A percentile compares a stretch with the other conserved stretches of the same genome.
Evolutionary conservation across 495 filamentous ascomycete genomes (phyloP).

Genomic region (Achaetomiella virescens): DNA sequence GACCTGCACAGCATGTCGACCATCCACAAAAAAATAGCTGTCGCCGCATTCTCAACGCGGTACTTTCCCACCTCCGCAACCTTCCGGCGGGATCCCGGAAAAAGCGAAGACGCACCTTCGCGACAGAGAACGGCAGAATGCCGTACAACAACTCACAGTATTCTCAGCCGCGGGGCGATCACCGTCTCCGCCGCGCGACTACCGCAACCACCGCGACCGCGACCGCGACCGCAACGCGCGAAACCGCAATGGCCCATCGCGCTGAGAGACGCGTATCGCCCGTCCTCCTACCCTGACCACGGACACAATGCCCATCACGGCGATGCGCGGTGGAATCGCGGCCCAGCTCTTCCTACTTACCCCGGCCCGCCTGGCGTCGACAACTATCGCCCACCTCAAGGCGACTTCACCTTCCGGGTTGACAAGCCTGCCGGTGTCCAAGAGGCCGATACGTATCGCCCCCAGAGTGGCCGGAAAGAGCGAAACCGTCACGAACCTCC

Average conservation of each 20-base stretch:
- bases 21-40: background rate
- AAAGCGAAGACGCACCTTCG: background rate
- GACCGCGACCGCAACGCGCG: slow-evolving; percentile 7
- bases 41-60: background rate
- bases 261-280: slow-evolving; percentile 8
- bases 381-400: slow-evolving; percentile 33
- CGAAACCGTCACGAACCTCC: background rate
- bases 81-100: background rate
- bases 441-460: slow-evolving; percentile 21
- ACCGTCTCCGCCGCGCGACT: slow-evolving; percentile 10
- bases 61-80: background rate
- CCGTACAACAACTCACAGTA: slow-evolving; percentile 10
- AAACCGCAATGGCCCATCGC: background rate
- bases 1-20: too few relatives aligned
- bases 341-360: background rate
- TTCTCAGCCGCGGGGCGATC: background rate
- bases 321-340: background rate
- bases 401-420: slow-evolving; percentile 43
- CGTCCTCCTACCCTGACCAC: slow-evolving; percentile 11
- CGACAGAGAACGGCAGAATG: background rate
- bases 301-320: background rate
- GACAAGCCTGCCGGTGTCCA: slow-evolving; percentile 36
- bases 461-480: slow-evolving; percentile 5
- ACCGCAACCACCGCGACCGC: slow-evolving; percentile 11
- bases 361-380: slow-evolving; percentile 4